A percentile compares a stretch with the other conserved stretches of the same genome.
Evolutionary conservation across 2,329 filamentous ascomycete genomes (phyloP).

Genomic region (Aspergillus phoenicis): DNA sequence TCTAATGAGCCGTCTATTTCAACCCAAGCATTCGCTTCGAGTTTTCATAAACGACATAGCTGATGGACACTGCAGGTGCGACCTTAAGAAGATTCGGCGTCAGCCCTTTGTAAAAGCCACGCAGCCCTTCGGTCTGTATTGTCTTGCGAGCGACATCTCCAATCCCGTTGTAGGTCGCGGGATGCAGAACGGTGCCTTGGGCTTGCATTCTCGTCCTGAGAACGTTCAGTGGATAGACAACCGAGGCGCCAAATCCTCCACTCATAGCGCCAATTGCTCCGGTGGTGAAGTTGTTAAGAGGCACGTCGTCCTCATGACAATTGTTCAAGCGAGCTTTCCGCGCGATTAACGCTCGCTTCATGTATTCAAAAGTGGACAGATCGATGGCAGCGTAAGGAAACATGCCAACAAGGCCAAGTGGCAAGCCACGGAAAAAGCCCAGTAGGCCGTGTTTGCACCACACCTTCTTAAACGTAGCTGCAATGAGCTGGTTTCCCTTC

Average conservation of each 20-base stretch:
- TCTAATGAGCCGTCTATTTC: constrained; percentile 34
- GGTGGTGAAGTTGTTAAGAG: constrained; percentile 78
- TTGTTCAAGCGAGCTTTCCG: constrained; percentile 70
- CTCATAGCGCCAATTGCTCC: constrained; percentile 88
- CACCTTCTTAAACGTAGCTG: constrained; percentile 84
- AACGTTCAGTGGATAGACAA: constrained; percentile 94
- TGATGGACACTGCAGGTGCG: constrained; percentile 91
- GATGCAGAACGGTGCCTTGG: constrained; percentile 90
- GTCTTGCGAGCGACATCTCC: constrained; percentile 86
- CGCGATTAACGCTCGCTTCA: constrained; percentile 73
- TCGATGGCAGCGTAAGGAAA: constrained; percentile 98
- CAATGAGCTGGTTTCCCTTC: constrained; percentile 78
- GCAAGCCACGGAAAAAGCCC: constrained; percentile 86
- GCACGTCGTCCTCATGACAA: constrained; percentile 79
- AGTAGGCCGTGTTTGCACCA: constrained; percentile 72
- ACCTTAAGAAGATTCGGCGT: constrained; percentile 97
- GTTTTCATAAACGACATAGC: constrained; percentile 91
- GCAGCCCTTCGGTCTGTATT: constrained; percentile 75
- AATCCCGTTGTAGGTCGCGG: constrained; percentile 85
- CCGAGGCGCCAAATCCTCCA: constrained; percentile 86
- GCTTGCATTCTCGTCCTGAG: constrained; percentile 89
- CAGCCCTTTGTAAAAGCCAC: constrained; percentile 90
- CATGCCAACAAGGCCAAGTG: constrained; percentile 92
- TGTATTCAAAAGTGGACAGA: constrained; percentile 89
- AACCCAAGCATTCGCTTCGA: constrained; percentile 71